phyloP scores from a whole-genome alignment of 179 eudicot species.

The Heliamphora pulchella region DNA sequence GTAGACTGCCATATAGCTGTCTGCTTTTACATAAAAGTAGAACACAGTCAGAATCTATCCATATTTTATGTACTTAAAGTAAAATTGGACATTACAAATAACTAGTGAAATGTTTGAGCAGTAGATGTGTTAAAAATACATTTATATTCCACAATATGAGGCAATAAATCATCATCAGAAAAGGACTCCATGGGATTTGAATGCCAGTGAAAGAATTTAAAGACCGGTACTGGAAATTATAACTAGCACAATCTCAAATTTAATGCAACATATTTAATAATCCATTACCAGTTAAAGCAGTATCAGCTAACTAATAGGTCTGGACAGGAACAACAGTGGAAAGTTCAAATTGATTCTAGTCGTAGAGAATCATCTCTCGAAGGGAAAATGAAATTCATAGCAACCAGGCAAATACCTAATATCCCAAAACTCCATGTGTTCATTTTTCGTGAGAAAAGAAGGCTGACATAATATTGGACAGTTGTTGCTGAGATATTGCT shows the following conservation, averaged over 20 bases:
- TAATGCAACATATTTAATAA: background rate
- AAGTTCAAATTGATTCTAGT: background rate
- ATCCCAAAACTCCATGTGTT: background rate
- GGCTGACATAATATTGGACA: background rate
- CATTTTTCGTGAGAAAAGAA: too few species aligned
- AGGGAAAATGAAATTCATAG: background rate
- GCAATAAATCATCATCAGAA: background rate
- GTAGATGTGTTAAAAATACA: background rate
- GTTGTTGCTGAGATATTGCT: background rate
- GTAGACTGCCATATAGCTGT: slow-evolving; percentile 69
- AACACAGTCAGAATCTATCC: background rate
- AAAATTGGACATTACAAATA: background rate
- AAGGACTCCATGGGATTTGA: background rate
- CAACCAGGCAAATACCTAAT: background rate
- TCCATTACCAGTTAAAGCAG: background rate
- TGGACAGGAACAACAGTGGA: background rate
- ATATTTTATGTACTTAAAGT: background rate
- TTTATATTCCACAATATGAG: background rate
- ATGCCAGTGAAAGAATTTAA: background rate
- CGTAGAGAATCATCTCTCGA: background rate
- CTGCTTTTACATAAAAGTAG: slow-evolving; percentile 39
- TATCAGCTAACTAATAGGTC: background rate
- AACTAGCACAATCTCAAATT: background rate
- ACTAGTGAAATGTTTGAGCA: background rate
- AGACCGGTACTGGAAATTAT: background rate